Conservation (phyloP, 2,329 filamentous ascomycete species). For the Pseudogymnoascus sp. region DNA sequence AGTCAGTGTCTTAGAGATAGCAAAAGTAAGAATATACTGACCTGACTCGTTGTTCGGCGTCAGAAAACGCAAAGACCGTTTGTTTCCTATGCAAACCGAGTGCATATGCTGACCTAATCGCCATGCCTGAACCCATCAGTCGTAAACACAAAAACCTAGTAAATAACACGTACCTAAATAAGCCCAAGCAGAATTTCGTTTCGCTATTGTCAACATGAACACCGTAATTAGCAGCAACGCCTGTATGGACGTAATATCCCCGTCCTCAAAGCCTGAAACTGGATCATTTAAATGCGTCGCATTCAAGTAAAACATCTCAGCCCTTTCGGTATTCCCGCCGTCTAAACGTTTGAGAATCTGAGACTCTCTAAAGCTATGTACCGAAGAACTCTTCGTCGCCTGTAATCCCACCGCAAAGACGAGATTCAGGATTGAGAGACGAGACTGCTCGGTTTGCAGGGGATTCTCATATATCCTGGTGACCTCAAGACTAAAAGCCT, state of each 20-base stretch:
- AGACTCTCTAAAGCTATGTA: neutral
- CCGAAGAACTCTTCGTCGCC: constrained; percentile 10
- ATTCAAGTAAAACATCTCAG: constrained; percentile 16
- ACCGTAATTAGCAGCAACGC: constrained; percentile 54
- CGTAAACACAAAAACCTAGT: neutral
- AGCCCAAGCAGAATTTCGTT: constrained; percentile 53
- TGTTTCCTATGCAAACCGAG: constrained; percentile 55
- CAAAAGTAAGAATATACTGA: neutral
- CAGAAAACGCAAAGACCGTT: constrained; percentile 44
- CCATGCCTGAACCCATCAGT: constrained; percentile 41
- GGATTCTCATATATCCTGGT: constrained; percentile 14
- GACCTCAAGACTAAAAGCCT: constrained; percentile 1
- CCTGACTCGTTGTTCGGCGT: constrained; percentile 33
- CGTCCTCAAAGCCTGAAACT: constrained; percentile 42
- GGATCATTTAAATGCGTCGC: constrained; percentile 16
- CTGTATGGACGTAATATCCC: constrained; percentile 57
- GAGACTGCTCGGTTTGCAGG: constrained; percentile 12
- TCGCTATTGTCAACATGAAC: constrained; percentile 53
- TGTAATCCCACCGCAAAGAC: constrained; percentile 18
- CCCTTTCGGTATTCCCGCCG: constrained; percentile 10
- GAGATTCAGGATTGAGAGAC: constrained; percentile 16
- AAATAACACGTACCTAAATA: constrained; percentile 42
- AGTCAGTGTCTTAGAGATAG: neutral
- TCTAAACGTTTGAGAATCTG: constrained; percentile 14
- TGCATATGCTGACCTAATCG: constrained; percentile 52